A percentile compares a stretch with the other conserved stretches of the same genome.
Conservation (phyloP, 164 flowering plant genomes). For the Warburgia ugandensis region DNA sequence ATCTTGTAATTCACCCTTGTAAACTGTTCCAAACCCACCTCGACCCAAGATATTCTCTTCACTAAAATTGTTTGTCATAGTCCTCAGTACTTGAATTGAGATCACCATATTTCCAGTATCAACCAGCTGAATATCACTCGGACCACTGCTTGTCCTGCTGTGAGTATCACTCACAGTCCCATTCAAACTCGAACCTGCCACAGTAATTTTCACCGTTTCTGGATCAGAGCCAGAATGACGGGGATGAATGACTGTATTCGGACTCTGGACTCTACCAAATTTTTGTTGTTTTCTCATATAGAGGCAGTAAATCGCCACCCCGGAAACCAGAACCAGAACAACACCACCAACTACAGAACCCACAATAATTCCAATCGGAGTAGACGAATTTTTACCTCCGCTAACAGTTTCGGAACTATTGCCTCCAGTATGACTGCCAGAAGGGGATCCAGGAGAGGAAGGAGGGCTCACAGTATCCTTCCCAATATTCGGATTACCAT, state of each 20-base stretch:
- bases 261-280: conserved; percentile 40
- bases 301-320: conserved; percentile 25
- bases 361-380: conserved; percentile 24
- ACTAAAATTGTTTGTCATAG: conserved; percentile 82
- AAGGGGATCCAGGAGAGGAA: conserved; percentile 18
- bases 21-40: conserved; percentile 95
- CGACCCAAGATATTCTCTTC: conserved; percentile 63
- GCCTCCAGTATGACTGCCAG: conserved; percentile 3
- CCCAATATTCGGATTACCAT: conserved; percentile 55
- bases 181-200: conserved; percentile 38
- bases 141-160: conserved; percentile 38
- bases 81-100: conserved; percentile 65
- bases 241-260: conserved; percentile 58
- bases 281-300: conserved; percentile 30
- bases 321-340: conserved; percentile 21
- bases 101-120: conserved; percentile 78
- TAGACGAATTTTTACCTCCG: conserved; percentile 18
- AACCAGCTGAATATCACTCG: conserved; percentile 48
- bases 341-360: conserved; percentile 38
- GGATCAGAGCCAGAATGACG: conserved; percentile 52
- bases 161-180: conserved; percentile 27
- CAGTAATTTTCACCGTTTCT: conserved; percentile 50
- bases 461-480: conserved; percentile 16
- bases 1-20: conserved; percentile 89
- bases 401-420: background rate